Conservation (phyloP, 345 rosid genomes). For the Salix viminalis region DNA sequence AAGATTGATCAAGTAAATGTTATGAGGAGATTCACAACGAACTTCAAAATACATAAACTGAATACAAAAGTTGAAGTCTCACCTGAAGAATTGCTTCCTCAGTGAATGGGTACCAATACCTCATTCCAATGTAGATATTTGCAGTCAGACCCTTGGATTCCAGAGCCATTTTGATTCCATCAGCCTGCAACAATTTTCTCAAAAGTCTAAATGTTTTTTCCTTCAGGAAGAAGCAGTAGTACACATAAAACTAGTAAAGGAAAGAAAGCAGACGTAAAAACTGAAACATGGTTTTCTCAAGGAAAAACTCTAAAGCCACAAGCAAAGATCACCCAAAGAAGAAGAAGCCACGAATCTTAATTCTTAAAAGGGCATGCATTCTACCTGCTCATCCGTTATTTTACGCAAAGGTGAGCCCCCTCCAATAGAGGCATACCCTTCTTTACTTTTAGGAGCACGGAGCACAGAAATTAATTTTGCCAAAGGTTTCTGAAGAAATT, state of each 20-base stretch:
- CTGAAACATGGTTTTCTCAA: neutral
- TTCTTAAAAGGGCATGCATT: neutral
- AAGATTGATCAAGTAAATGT: neutral
- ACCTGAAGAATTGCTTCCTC: constrained; percentile 92
- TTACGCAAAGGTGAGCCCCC: constrained; percentile 90
- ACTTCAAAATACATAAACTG: neutral
- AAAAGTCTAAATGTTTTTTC: neutral
- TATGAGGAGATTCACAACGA: neutral
- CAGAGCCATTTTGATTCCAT: constrained; percentile 61
- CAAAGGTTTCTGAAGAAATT: constrained; percentile 71
- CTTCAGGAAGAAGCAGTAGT: neutral
- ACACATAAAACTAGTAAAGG: neutral
- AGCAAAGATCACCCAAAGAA: neutral
- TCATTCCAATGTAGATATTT: constrained; percentile 80
- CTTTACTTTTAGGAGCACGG: constrained; percentile 85
- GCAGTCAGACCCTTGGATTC: constrained; percentile 55
- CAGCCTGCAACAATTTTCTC: constrained; percentile 43
- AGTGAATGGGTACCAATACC: constrained; percentile 90
- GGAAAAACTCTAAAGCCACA: neutral
- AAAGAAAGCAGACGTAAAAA: neutral
- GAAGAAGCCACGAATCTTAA: neutral
- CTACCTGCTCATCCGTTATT: constrained; percentile 79
- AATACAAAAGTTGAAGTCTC: neutral
- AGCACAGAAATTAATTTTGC: constrained; percentile 75
- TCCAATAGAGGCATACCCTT: constrained; percentile 97